Evolutionary conservation across 192 early-diverging fungal genomes (phyloP), one percentile per base, ranked within the genome.

Genomic region (Coemansia guatemalensis): DNA sequence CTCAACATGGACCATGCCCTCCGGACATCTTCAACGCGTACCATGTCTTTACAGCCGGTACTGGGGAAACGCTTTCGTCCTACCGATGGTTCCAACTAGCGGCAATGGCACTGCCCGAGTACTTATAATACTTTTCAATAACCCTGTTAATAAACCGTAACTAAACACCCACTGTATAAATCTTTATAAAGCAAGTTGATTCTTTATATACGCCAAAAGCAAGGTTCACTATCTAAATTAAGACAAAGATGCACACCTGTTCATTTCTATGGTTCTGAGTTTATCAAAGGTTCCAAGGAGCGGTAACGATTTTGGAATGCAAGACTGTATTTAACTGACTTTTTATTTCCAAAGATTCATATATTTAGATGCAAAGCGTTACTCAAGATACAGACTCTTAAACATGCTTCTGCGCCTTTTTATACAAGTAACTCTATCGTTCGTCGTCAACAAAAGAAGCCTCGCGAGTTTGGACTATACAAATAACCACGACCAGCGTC

Each of bases 1-100:
- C 35, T 68, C 18, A 50, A 60, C 9, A 11, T 68, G 57, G 35
- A 53, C 8, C 48, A 21, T 48, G 65, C 65, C 5, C 48, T 68
- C 20, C 55, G 39, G 14, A 41, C 56, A 23, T 22, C 52, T 20
- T 25, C 47, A 7, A 48, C 29, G 14, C 52, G 18, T n/a, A 14
- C n/a, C 21, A 48, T 8, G 18, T 23, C 39, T 29, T 21, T 22
- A 3, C 59, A 49, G 59, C 24, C 24, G 3, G 8, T 49, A 9
- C 4, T 49, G 6, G 12, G 12, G 48, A 60, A 60, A 21, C 44
- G 59, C 27, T 50, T 49, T 33, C 48, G 48, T n/a, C 59, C 59
- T 17, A 22, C 11, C 8, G 59, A 50, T 44, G 14, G 12, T 17
- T 44, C 39, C 22, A 21, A 24, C 27, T 60, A 60, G 26, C 41